Percentiles rank a stretch among this genome's conserved stretches.
Conservation (phyloP, 805 yeast genomes). For the Yarrowia sp. region DNA sequence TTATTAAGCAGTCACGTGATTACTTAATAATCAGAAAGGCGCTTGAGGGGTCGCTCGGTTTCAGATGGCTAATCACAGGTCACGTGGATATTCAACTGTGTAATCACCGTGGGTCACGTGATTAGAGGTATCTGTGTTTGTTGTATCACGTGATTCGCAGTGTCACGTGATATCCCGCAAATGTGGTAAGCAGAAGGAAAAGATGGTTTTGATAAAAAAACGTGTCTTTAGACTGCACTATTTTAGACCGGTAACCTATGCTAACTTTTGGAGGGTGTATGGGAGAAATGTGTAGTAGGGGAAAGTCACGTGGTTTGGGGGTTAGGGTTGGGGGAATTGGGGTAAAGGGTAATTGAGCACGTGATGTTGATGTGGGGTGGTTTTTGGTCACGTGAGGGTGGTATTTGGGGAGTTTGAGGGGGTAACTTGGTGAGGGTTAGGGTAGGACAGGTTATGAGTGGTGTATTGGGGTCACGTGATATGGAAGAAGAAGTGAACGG, state of each 20-base stretch:
- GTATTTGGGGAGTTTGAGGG: no score
- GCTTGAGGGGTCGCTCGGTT: neutral
- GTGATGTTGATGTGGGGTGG: no score
- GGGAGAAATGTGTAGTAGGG: neutral
- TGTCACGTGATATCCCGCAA: neutral
- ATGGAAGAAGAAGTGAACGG: no score
- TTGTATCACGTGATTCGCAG: neutral
- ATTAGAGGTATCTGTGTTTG: neutral
- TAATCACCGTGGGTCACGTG: neutral
- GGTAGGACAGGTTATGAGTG: no score
- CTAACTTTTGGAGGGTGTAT: neutral
- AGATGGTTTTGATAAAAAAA: neutral
- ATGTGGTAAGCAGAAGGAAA: neutral
- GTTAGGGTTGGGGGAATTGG: neutral
- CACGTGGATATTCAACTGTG: neutral
- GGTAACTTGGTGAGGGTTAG: no score
- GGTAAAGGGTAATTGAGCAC: no score
- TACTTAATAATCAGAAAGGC: neutral
- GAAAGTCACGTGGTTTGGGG: neutral
- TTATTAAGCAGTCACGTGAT: neutral
- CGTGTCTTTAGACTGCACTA: neutral
- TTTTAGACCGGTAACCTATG: conserved; percentile 3
- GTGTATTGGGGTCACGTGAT: no score
- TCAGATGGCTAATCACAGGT: no score
- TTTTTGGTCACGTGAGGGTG: no score